These are phyloP conservation scores for Abelmoschus esculentus DNA, from an alignment of 345 rosid genomes.

Conservation along the genomic window DNA sequence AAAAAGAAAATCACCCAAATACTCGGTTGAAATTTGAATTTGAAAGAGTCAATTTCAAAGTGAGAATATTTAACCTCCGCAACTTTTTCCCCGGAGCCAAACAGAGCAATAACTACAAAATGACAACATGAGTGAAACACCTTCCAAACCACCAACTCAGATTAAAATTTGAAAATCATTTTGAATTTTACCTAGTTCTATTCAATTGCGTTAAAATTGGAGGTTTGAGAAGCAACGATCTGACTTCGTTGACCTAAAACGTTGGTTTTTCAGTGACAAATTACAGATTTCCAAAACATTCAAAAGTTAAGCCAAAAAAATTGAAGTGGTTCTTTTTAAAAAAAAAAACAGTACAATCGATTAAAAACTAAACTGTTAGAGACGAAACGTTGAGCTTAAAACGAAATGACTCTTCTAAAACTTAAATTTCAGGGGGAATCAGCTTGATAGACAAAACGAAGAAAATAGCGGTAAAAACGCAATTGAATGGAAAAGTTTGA, in stretches of 20 bases:
- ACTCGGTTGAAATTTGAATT: slow-evolving; percentile 1
- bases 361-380: not conserved
- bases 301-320: not conserved
- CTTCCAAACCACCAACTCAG: not conserved
- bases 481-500: too few species aligned
- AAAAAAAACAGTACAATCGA: not conserved
- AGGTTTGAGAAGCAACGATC: not conserved
- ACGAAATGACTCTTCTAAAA: not conserved
- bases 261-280: not conserved
- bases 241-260: not conserved
- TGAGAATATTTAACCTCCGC: not conserved
- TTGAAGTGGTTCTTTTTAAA: not conserved
- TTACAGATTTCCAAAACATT: not conserved
- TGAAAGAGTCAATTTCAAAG: not conserved
- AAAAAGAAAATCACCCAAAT: not conserved
- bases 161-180: not conserved
- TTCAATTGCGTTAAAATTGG: not conserved
- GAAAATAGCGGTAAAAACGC: not conserved
- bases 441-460: not conserved
- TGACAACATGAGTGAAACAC: not conserved
- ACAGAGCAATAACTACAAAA: not conserved
- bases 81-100: not conserved
- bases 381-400: not conserved
- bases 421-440: not conserved
- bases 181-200: not conserved